Conservation (phyloP, 2,329 filamentous ascomycete genomes). For the Fusarium illudens region DNA sequence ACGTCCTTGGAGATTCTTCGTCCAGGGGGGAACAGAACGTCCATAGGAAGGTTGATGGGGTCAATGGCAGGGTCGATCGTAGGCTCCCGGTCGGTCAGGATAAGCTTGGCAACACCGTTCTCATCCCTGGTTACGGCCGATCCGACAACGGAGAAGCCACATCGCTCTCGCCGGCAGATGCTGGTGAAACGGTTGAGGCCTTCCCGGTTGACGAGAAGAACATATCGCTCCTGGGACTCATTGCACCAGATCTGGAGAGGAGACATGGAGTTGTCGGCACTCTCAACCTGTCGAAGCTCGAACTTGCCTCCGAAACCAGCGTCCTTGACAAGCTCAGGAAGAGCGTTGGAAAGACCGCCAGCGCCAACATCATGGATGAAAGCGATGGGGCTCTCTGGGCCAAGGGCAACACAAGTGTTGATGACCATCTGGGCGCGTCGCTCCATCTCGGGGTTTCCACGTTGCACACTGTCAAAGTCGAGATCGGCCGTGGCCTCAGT, state of each 20-base stretch:
- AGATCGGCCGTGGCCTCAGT: conserved; percentile 90
- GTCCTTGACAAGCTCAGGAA: conserved; percentile 86
- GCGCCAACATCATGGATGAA: conserved; percentile 99
- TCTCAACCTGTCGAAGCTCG: conserved; percentile 93
- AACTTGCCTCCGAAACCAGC: conserved; percentile 91
- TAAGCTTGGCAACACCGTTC: conserved; percentile 72
- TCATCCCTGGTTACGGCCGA: conserved; percentile 71
- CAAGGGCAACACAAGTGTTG: conserved; percentile 88
- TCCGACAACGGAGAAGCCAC: conserved; percentile 91
- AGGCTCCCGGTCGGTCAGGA: conserved; percentile 84
- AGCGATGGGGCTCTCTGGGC: conserved; percentile 85
- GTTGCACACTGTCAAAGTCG: conserved; percentile 96
- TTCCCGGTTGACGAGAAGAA: conserved; percentile 84
- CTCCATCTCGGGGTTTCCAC: conserved; percentile 97
- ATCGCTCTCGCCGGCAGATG: conserved; percentile 82
- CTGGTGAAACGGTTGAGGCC: conserved; percentile 78
- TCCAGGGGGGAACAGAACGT: conserved; percentile 81
- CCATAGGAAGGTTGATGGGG: conserved; percentile 90
- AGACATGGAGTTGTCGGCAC: conserved; percentile 88
- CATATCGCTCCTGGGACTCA: conserved; percentile 95
- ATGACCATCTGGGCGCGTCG: conserved; percentile 97
- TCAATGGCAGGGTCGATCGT: conserved; percentile 68
- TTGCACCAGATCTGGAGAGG: conserved; percentile 96
- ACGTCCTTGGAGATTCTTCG: conserved; percentile 41
- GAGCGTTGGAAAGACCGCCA: conserved; percentile 77